Base-by-base conservation (phyloP, 805 yeast genomes). In the Teunomyces panamensis region DNA sequence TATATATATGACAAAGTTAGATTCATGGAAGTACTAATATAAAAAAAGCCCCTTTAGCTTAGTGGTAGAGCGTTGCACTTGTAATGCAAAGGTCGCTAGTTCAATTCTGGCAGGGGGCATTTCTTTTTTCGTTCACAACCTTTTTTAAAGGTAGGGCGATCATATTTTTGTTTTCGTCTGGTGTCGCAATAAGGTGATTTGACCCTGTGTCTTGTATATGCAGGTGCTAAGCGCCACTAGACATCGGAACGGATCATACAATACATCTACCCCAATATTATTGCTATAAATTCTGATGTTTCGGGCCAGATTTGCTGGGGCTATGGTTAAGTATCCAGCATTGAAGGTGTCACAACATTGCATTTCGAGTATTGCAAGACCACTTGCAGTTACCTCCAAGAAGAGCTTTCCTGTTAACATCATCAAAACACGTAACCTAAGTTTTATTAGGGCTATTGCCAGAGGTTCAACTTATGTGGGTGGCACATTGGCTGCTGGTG, bases 61-160 rank as follows among this genome's bases (percentile, higher is more conserved):
- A 89, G 96, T 87, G 96, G 96, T 88, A 89, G 94, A 88, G 96
- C 96, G 96, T 87, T 86, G 96, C 96, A 89, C 96, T 89, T 89
- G 96, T 89, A 89, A 87, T 87, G 95, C 94, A 85, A 85, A 54
- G 55, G 59, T 54, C 53, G 56, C 57, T 55, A 54, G 67, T 62
- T 62, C 67, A 62, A 62, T 63, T 63, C 67, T 63, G 67, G 67
- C 65, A 63, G 61, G 67, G 55, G 67, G 67, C 67, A 63, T n/a
- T 37, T 34, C 7, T 32, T 36, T 46, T 26, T 44, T 43, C 3
- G 26, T 43, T 39, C 26, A 3, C 14, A 8, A 14, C 1, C 3
- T 35, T 35, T 35, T 20, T 20, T 20, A 5, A 5, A 5, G 24
- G 6, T 5, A 5, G 6, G 1, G 24, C 24, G 24, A 20, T 17